phyloP scores from a whole-genome alignment of 2,329 filamentous ascomycete genomes.

The Cladosporium sp. region DNA sequence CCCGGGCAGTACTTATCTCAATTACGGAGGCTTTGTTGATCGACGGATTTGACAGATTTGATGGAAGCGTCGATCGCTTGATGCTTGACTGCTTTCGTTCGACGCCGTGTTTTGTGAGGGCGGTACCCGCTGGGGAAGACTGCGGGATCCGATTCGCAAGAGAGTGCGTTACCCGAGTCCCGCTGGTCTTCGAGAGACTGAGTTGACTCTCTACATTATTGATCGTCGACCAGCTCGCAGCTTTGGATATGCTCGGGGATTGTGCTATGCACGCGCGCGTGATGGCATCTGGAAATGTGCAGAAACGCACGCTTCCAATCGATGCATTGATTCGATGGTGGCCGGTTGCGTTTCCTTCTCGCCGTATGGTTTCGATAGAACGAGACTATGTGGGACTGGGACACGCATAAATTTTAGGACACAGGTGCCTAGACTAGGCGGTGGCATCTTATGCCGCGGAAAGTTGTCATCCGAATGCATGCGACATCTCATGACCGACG shows the following conservation, averaged over 20 bases:
- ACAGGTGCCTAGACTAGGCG: background rate
- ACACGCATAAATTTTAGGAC: background rate
- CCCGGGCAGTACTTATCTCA: background rate
- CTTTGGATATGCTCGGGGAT: background rate
- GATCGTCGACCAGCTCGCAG: background rate
- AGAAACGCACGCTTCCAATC: background rate
- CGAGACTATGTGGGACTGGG: background rate
- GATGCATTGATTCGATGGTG: background rate
- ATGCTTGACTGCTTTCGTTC: background rate
- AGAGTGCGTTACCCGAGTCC: background rate
- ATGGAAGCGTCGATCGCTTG: background rate
- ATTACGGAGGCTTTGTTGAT: background rate
- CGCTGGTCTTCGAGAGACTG: background rate
- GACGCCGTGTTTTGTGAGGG: background rate
- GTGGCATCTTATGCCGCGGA: background rate
- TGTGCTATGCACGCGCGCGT: background rate
- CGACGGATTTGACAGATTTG: background rate
- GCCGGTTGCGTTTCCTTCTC: background rate
- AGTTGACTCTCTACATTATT: background rate
- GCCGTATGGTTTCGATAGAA: background rate
- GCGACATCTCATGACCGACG: background rate
- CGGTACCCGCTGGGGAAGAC: background rate
- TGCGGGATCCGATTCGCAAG: background rate
- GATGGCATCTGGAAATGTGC: background rate
- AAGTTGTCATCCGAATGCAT: background rate